Percentiles rank a stretch among this genome's conserved stretches.
phyloP scores from a whole-genome alignment of 163 green algal genomes.

The Prototheca stagnorum region DNA sequence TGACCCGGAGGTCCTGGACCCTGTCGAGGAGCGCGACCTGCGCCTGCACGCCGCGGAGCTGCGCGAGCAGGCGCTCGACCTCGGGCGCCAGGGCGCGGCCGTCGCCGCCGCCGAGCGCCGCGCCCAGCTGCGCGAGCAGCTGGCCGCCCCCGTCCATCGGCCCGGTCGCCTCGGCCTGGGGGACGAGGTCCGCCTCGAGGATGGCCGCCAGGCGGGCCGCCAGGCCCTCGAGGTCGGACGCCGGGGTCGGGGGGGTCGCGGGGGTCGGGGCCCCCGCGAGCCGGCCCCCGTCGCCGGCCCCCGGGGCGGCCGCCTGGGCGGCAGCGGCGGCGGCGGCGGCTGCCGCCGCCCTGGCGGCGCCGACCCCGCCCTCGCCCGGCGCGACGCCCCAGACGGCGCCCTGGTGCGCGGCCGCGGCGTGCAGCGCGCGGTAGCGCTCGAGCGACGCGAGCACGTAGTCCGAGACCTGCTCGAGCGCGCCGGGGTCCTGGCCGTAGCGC shows the following conservation, averaged over 20 bases:
- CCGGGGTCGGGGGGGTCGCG: too few relatives aligned
- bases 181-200: constrained; percentile 18
- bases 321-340: not conserved
- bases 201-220: constrained; percentile 31
- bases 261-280: too few relatives aligned
- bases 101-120: constrained; percentile 12
- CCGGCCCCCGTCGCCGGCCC: too few relatives aligned
- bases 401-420: constrained; percentile 35
- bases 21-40: constrained; percentile 59
- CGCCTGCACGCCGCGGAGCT: constrained; percentile 27
- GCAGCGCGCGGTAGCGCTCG: constrained; percentile 50
- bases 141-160: constrained; percentile 17
- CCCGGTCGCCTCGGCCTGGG: constrained; percentile 14
- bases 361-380: constrained; percentile 4
- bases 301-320: not conserved
- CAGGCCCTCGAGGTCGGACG: constrained; percentile 44
- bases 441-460: constrained; percentile 67
- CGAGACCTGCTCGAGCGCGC: constrained; percentile 48
- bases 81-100: constrained; percentile 10
- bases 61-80: constrained; percentile 15
- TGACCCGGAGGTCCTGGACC: constrained; percentile 51
- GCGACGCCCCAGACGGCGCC: constrained; percentile 13
- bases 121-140: constrained; percentile 21
- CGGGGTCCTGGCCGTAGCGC: constrained; percentile 43
- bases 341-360: not conserved